Conservation (phyloP, 2,329 filamentous ascomycete species). For the Penicillium expansum region DNA sequence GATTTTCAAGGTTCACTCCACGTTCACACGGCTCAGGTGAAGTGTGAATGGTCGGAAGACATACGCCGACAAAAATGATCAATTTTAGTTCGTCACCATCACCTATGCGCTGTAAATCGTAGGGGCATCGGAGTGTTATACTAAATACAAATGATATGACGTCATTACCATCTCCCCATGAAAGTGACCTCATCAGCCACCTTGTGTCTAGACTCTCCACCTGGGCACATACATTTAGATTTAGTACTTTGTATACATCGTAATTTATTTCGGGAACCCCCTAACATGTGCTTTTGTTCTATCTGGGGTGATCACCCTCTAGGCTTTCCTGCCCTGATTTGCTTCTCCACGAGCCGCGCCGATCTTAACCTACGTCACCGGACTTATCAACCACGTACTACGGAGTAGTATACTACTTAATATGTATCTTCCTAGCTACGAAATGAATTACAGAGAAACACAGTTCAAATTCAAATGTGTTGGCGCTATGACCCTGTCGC, state of each 20-base stretch:
- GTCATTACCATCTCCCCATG: not conserved
- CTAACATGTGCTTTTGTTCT: not conserved
- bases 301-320: not conserved
- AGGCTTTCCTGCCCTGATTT: not conserved
- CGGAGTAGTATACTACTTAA: not conserved
- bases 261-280: not conserved
- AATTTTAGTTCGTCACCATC: constrained; percentile 3
- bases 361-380: not conserved
- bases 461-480: not conserved
- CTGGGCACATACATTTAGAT: too few species aligned
- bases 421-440: not conserved
- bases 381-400: not conserved
- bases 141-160: not conserved
- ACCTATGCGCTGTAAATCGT: not conserved
- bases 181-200: constrained; percentile 1
- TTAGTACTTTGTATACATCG: too few species aligned
- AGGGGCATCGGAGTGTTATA: not conserved
- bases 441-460: not conserved
- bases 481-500: not conserved
- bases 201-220: not conserved
- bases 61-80: not conserved
- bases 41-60: not conserved
- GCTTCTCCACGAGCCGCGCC: not conserved
- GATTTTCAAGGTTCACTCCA: not conserved
- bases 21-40: not conserved